Percentiles rank a stretch among this genome's conserved stretches.
phyloP scores from a whole-genome alignment of 768 basidiomycete species.

The Myochromella boudieri region DNA sequence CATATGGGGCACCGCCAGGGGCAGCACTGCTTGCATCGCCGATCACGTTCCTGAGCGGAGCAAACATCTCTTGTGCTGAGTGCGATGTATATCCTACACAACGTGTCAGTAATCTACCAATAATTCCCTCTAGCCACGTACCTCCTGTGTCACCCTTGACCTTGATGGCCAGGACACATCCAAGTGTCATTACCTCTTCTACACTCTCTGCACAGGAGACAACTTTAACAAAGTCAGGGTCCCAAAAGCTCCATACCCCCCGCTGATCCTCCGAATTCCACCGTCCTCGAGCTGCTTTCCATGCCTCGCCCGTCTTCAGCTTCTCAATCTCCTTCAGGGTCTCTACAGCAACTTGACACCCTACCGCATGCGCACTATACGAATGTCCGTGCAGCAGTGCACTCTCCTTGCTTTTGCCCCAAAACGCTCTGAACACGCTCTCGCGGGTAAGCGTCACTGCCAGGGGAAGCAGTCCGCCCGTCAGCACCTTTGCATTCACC shows the following conservation, averaged over 20 bases:
- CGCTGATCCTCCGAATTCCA: constrained; percentile 44
- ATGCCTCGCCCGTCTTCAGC: constrained; percentile 46
- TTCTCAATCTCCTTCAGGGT: constrained; percentile 68
- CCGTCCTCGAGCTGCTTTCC: constrained; percentile 54
- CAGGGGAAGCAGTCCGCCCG: constrained; percentile 88
- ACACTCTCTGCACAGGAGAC: constrained; percentile 60
- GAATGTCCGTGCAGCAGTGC: constrained; percentile 94
- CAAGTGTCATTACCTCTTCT: constrained; percentile 81
- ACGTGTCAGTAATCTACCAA: background rate
- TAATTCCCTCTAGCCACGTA: constrained; percentile 27
- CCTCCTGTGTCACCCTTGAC: constrained; percentile 58
- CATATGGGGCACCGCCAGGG: constrained; percentile 57
- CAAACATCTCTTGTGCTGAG: constrained; percentile 63
- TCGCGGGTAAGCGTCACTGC: constrained; percentile 82
- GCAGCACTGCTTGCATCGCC: constrained; percentile 14
- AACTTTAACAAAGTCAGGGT: constrained; percentile 61
- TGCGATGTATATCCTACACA: constrained; percentile 55
- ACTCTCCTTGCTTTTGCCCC: constrained; percentile 71
- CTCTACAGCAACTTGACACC: constrained; percentile 88
- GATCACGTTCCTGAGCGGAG: constrained; percentile 43
- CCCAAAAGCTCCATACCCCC: constrained; percentile 87
- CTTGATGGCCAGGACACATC: constrained; percentile 81
- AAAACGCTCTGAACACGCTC: constrained; percentile 79
- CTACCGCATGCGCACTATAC: constrained; percentile 92
- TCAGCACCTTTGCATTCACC: constrained; percentile 91